phyloP scores from a whole-genome alignment of 805 yeast species.

The Limtongia smithiae region DNA sequence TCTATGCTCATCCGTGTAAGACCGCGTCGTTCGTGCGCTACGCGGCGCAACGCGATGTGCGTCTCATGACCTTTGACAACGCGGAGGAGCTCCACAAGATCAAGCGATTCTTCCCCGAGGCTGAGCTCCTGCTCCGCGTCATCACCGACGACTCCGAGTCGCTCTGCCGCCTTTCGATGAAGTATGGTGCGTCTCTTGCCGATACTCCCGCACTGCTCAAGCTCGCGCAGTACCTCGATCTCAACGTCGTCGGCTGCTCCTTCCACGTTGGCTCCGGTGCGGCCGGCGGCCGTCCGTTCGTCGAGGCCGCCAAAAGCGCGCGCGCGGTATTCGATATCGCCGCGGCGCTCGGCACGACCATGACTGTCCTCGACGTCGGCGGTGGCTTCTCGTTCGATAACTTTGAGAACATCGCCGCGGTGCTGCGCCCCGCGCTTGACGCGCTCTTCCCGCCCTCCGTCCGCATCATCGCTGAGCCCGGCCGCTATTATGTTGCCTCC shows the following conservation, averaged over 20 bases:
- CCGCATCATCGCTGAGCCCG: slow-evolving; percentile 84
- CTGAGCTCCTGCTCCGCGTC: slow-evolving; percentile 72
- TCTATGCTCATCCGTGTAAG: slow-evolving; percentile 94
- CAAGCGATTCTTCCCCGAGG: slow-evolving; percentile 60
- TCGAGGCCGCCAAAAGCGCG: slow-evolving; percentile 70
- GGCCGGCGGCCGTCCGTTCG: slow-evolving; percentile 60
- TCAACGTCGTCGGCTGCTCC: slow-evolving; percentile 78
- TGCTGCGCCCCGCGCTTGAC: slow-evolving; percentile 55
- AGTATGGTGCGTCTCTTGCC: slow-evolving; percentile 75
- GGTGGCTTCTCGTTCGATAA: slow-evolving; percentile 76
- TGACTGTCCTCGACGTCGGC: slow-evolving; percentile 76
- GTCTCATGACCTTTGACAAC: slow-evolving; percentile 85
- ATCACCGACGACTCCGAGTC: slow-evolving; percentile 87
- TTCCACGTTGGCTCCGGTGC: slow-evolving; percentile 97
- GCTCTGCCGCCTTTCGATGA: slow-evolving; percentile 78
- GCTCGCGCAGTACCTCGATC: slow-evolving; percentile 56
- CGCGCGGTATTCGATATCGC: slow-evolving; percentile 63
- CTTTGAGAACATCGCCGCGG: slow-evolving; percentile 56
- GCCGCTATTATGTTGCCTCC: slow-evolving; percentile 79
- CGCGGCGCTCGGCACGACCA: slow-evolving; percentile 42
- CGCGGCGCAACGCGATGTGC: slow-evolving; percentile 56
- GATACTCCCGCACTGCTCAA: slow-evolving; percentile 55
- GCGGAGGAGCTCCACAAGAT: slow-evolving; percentile 77
- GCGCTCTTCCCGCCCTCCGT: slow-evolving; percentile 56
- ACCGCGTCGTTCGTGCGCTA: slow-evolving; percentile 74